These are phyloP conservation scores for Oryza brachyantha DNA, from an alignment of 176 grass and related monocot species.

Conservation along the genomic window DNA sequence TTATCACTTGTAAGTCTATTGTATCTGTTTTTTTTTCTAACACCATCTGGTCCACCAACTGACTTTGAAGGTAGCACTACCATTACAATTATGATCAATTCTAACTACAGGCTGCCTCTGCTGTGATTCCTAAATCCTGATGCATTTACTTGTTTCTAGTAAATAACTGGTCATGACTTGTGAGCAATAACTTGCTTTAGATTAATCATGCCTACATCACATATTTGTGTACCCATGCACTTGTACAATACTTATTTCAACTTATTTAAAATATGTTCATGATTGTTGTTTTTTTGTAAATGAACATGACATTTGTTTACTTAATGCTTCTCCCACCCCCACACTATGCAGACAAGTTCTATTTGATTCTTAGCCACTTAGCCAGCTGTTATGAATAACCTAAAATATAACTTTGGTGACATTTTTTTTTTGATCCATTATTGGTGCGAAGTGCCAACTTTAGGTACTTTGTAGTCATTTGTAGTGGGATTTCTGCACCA, in stretches of 20 bases:
- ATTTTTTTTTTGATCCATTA: neutral
- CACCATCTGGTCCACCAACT: neutral
- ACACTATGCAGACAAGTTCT: neutral
- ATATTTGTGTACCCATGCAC: neutral
- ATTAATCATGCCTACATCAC: neutral
- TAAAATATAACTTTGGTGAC: neutral
- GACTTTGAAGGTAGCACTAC: neutral
- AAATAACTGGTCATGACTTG: neutral
- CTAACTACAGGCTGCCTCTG: neutral
- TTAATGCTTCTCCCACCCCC: neutral
- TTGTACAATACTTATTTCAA: neutral
- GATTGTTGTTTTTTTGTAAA: neutral
- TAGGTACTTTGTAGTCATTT: neutral
- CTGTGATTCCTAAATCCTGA: neutral
- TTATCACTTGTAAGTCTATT: neutral
- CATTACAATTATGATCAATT: neutral
- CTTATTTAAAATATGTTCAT: neutral
- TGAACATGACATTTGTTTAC: neutral
- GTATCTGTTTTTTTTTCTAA: neutral
- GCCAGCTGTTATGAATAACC: neutral
- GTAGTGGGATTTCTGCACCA: neutral
- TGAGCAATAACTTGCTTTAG: neutral
- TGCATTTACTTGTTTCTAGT: neutral
- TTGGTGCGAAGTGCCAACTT: neutral
- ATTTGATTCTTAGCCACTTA: neutral